phyloP scores from a whole-genome alignment of 2,329 filamentous ascomycete species.

The Pestalotiopsis sp. region DNA sequence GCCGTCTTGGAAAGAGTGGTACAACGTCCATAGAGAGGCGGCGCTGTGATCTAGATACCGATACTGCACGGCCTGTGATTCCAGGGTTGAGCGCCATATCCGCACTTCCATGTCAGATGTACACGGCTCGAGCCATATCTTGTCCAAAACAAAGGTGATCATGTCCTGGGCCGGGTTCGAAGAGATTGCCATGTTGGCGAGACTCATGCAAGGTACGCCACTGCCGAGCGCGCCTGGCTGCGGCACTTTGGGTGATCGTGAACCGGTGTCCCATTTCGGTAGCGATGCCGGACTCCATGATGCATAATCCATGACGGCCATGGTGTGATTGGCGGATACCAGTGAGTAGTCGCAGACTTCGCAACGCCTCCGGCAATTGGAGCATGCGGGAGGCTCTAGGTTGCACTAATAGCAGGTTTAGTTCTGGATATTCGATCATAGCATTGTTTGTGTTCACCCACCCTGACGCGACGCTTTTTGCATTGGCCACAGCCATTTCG shows the following conservation, averaged over 20 bases:
- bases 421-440: neutral
- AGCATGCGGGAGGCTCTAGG: slow-evolving; percentile 22
- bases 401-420: slow-evolving; percentile 20
- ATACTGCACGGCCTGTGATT: slow-evolving; percentile 7
- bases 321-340: neutral
- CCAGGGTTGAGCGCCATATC: neutral
- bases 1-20: slow-evolving; percentile 16
- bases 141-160: slow-evolving; percentile 15
- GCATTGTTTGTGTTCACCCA: slow-evolving; percentile 7
- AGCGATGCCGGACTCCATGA: neutral
- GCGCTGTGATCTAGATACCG: slow-evolving; percentile 21
- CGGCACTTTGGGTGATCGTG: neutral
- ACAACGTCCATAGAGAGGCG: slow-evolving; percentile 20
- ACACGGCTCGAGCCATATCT: slow-evolving; percentile 18
- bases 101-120: slow-evolving; percentile 12
- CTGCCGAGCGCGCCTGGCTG: neutral
- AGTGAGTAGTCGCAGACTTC: slow-evolving; percentile 23
- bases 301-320: neutral
- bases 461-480: slow-evolving; percentile 19
- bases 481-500: slow-evolving; percentile 18
- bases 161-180: neutral
- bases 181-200: neutral
- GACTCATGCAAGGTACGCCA: neutral
- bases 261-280: neutral
- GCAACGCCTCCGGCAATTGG: slow-evolving; percentile 23